phyloP scores from a whole-genome alignment of 2,329 filamentous ascomycete species.

The Hypoxylon sp. region DNA sequence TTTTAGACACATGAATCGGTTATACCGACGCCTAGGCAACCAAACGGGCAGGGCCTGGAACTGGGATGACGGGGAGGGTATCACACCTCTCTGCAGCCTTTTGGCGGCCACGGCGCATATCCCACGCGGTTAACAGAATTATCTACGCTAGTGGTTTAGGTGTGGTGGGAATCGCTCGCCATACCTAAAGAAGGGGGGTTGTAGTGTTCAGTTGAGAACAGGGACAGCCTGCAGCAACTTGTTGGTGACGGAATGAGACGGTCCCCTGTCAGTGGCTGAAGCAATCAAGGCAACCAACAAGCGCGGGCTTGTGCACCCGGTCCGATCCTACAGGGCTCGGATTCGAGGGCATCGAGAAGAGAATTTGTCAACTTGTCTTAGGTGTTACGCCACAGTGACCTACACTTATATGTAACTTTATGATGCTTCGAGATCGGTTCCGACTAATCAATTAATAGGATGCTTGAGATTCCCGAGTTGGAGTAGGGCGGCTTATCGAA shows the following conservation, averaged over 20 bases:
- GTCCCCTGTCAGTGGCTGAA: conserved; percentile 33
- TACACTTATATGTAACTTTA: background rate
- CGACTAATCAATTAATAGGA: conserved; percentile 15
- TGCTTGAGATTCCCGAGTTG: conserved; percentile 9
- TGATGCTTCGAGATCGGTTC: conserved; percentile 5
- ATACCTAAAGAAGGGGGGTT: conserved; percentile 16
- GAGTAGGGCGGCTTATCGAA: conserved; percentile 8
- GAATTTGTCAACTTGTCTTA: conserved; percentile 24
- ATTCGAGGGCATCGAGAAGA: background rate
- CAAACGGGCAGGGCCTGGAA: conserved; percentile 22
- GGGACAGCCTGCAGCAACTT: conserved; percentile 23
- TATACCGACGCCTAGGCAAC: conserved; percentile 30
- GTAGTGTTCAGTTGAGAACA: conserved; percentile 25
- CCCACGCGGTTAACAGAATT: conserved; percentile 18
- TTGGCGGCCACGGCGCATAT: conserved; percentile 20
- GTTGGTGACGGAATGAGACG: conserved; percentile 16
- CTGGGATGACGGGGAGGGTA: conserved; percentile 12
- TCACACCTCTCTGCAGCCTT: conserved; percentile 17
- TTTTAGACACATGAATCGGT: conserved; percentile 22
- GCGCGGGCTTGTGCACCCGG: conserved; percentile 10
- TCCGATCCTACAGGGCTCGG: conserved; percentile 5
- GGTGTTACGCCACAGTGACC: conserved; percentile 16
- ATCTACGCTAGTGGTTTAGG: conserved; percentile 12
- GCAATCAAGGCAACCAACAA: conserved; percentile 29
- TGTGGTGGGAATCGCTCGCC: conserved; percentile 11